Evolutionary conservation across 169 alveolate species (phyloP).

Genomic region (Plasmodium gaboni): DNA sequence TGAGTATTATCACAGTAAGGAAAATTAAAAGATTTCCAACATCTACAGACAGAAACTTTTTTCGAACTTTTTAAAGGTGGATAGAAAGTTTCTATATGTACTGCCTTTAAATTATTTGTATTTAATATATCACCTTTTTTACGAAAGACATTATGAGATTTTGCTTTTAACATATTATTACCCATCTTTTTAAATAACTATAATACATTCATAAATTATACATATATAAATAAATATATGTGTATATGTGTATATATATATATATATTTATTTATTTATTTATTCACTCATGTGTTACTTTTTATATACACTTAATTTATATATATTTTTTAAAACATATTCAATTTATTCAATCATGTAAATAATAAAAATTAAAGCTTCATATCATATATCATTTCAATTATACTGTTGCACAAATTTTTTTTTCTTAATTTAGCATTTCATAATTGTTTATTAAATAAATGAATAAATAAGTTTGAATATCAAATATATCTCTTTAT

Average conservation of each 20-base stretch:
- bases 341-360: no score
- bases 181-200: constrained; percentile 16
- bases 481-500: no score
- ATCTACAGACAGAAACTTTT: constrained; percentile 86
- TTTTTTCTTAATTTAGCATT: no score
- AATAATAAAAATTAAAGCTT: no score
- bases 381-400: neutral
- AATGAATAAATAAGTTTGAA: no score
- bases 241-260: neutral
- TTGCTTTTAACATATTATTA: constrained; percentile 25
- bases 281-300: neutral
- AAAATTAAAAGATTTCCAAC: constrained; percentile 89
- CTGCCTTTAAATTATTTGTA: constrained; percentile 48
- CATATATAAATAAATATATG: neutral
- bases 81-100: constrained; percentile 76
- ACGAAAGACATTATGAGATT: constrained; percentile 8
- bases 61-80: constrained; percentile 73
- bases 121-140: constrained; percentile 69
- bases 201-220: neutral
- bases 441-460: no score
- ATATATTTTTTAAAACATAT: no score
- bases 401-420: neutral
- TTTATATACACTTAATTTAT: neutral
- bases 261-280: neutral
- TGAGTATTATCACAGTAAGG: constrained; percentile 91